phyloP scores from a whole-genome alignment of 2,329 filamentous ascomycete species.

The Elsinoe necatrix region DNA sequence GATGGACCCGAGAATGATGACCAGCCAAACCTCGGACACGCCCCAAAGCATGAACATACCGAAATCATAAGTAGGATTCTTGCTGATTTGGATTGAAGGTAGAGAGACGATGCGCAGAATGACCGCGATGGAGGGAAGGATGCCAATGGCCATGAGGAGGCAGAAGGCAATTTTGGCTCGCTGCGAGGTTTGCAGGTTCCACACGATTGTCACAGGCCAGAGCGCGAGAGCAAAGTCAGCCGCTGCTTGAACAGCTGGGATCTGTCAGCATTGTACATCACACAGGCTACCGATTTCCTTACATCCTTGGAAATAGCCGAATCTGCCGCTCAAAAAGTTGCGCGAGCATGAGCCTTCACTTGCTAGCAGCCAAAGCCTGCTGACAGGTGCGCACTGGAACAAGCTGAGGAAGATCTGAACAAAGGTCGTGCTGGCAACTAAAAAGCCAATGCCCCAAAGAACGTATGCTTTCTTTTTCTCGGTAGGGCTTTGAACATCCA shows the following conservation, averaged over 20 bases:
- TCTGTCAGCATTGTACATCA: not conserved
- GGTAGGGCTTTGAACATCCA: slow-evolving; percentile 1
- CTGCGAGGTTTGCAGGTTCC: slow-evolving; percentile 7
- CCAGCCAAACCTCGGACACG: slow-evolving; percentile 5
- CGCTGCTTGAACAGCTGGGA: slow-evolving; percentile 1
- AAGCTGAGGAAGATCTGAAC: slow-evolving; percentile 6
- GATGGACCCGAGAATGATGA: slow-evolving; percentile 12
- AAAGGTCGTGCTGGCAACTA: not conserved
- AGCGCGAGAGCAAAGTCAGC: slow-evolving; percentile 5
- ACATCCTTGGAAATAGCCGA: slow-evolving; percentile 12
- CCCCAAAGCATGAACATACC: slow-evolving; percentile 9
- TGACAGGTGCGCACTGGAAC: not conserved
- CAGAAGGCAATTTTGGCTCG: slow-evolving; percentile 10
- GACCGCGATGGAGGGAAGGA: slow-evolving; percentile 7
- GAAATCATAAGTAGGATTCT: slow-evolving; percentile 1
- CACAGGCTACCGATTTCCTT: not conserved
- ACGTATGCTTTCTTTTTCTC: not conserved
- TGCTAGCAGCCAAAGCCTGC: not conserved
- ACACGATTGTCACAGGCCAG: slow-evolving; percentile 8
- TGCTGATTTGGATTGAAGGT: not conserved
- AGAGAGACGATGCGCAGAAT: not conserved
- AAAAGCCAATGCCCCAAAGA: not conserved
- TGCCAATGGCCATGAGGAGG: slow-evolving; percentile 11
- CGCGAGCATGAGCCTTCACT: not conserved
- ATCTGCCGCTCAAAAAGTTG: not conserved